phyloP scores from a whole-genome alignment of 1,284 basidiomycete genomes.

The Leccinum griseonigrum region DNA sequence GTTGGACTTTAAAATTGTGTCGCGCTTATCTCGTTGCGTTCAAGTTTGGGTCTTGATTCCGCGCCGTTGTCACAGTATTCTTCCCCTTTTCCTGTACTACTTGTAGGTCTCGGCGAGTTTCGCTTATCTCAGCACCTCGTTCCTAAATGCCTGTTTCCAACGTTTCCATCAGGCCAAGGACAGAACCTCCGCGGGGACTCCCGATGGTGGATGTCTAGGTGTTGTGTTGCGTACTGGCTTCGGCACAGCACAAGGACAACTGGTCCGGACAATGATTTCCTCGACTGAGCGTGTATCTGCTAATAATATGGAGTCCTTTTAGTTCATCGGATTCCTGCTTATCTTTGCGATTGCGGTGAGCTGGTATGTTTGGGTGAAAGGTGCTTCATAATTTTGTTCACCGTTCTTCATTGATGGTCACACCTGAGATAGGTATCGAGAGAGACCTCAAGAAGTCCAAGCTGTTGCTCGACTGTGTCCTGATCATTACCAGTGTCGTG shows the following conservation, averaged over 20 bases:
- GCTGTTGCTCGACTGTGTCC: constrained; percentile 86
- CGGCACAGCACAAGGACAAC: constrained; percentile 92
- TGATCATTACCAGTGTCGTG: constrained; percentile 94
- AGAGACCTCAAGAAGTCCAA: constrained; percentile 91
- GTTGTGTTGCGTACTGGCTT: constrained; percentile 94
- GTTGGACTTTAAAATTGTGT: no score
- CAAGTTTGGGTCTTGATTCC: no score
- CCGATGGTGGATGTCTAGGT: constrained; percentile 88
- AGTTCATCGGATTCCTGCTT: constrained; percentile 94
- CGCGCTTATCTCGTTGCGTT: no score
- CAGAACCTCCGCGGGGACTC: constrained; percentile 56
- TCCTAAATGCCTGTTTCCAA: background rate
- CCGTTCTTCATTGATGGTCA: constrained; percentile 5
- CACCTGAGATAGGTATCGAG: constrained; percentile 60
- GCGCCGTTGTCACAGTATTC: no score
- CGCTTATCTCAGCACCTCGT: no score
- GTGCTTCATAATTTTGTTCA: constrained; percentile 38
- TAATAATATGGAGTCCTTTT: constrained; percentile 90
- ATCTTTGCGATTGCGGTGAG: constrained; percentile 95
- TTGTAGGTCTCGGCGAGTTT: no score
- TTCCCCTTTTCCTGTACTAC: no score
- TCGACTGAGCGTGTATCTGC: constrained; percentile 93
- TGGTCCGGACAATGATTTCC: constrained; percentile 97
- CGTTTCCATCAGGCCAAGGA: constrained; percentile 34
- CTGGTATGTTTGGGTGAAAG: constrained; percentile 96